Base-by-base conservation (phyloP, 2,329 filamentous ascomycete genomes). In the Knufia petricola region DNA sequence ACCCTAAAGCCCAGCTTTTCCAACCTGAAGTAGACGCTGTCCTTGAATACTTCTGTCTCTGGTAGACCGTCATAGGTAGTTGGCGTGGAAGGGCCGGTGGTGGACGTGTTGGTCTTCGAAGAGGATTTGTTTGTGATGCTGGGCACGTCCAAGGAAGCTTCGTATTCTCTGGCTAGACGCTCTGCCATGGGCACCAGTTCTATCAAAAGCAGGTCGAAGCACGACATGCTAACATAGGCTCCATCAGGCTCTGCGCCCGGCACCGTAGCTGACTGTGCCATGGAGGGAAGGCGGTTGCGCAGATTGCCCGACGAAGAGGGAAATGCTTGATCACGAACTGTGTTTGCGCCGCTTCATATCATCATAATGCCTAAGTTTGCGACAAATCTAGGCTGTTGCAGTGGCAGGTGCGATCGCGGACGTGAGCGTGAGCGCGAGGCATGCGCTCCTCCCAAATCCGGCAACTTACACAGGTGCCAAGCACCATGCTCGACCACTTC, bases 111-210 rank as follows among this genome's bases (percentile, higher is more conserved):
- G n/a, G 42, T 41, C n/a, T 17, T 34, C 20, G 50, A n/a, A 12
- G 47, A 20, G n/a, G 50, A 3, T 32, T 46, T 44, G 42, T 53
- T 53, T 24, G 45, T 42, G 15, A 51, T 46, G 28, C 39, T 46
- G 6, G 53, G 55, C 12, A 49, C 31, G 28, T 59, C 56, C 19
- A 59, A 50, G 12, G 55, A 57, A 10, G 56, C 56, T 49, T 59
- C 56, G 49, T 55, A 59, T 19, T 52, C 44, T 19, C 82, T 78
- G 19, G 87, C 82, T 53, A 96, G 76, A 56, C 92, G 82, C 67
- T 94, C 87, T 3, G 90, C 86, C 73, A 96, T 84, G 32, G 92
- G 92, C 13, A 98, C 92, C 48, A 98, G 79, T 71, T 98, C 92
- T 64, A 96, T 96, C 59, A 98, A 79, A 49, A 98, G 79, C 59